Conservation (phyloP, 2,329 filamentous ascomycete species). For the Magnaporthales sp. region DNA sequence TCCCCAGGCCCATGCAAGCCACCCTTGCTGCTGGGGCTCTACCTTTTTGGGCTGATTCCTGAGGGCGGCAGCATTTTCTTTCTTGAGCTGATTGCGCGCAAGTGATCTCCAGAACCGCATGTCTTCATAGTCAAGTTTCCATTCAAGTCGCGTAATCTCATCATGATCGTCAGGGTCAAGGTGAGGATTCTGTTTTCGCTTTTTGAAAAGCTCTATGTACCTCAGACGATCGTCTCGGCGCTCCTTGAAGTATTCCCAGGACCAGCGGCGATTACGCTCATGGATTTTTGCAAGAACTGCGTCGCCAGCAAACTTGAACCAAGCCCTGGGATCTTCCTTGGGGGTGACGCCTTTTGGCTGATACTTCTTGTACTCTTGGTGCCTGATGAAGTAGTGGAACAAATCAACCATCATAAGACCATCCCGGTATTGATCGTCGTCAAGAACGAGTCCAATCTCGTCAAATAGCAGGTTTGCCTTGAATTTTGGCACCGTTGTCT, state of each 20-base stretch:
- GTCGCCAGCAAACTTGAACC: slow-evolving; percentile 85
- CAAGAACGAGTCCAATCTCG: slow-evolving; percentile 94
- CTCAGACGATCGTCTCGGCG: slow-evolving; percentile 78
- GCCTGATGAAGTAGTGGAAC: slow-evolving; percentile 96
- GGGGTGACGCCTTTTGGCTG: slow-evolving; percentile 75
- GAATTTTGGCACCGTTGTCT: slow-evolving; percentile 69
- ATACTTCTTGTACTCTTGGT: slow-evolving; percentile 92
- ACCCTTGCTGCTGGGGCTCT: slow-evolving; percentile 60
- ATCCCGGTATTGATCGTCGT: slow-evolving; percentile 96
- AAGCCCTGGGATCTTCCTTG: slow-evolving; percentile 85
- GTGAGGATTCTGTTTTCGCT: slow-evolving; percentile 69
- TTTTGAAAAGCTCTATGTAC: slow-evolving; percentile 96
- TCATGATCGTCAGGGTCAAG: slow-evolving; percentile 61
- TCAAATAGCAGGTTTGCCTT: slow-evolving; percentile 91
- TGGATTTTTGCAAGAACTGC: slow-evolving; percentile 91
- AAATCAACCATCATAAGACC: slow-evolving; percentile 96
- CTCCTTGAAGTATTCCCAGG: slow-evolving; percentile 92
- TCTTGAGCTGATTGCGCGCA: slow-evolving; percentile 87
- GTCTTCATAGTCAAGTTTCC: slow-evolving; percentile 88
- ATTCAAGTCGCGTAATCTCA: slow-evolving; percentile 69
- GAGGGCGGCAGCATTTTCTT: slow-evolving; percentile 86
- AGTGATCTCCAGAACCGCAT: slow-evolving; percentile 94
- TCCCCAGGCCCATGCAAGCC: slow-evolving; percentile 90
- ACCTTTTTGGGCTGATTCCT: slow-evolving; percentile 45
- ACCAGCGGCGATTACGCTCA: slow-evolving; percentile 85